Percentiles rank a stretch among this genome's conserved stretches.
Conservation (phyloP, 495 filamentous ascomycete species). For the Jackrogersella multiformis region DNA sequence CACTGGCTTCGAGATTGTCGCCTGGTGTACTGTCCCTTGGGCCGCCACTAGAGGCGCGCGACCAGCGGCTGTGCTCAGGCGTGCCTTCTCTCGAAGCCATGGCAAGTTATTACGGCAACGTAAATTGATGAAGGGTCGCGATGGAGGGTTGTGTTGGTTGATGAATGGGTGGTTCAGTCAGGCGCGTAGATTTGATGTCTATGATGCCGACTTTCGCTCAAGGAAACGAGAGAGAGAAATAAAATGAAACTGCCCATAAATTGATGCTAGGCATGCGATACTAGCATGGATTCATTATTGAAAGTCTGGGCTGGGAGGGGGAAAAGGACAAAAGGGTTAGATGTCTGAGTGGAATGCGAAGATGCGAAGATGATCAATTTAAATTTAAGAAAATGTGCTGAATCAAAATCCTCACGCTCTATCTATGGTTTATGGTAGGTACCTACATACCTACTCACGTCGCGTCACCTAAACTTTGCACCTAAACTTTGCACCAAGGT, state of each 20-base stretch:
- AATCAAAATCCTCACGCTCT: conserved; percentile 28
- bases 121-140: not conserved
- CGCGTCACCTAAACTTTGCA: conserved; percentile 36
- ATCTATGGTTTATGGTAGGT: no score
- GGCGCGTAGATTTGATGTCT: conserved; percentile 4
- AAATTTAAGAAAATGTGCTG: conserved; percentile 27
- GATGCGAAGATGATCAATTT: not conserved
- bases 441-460: conserved; percentile 11
- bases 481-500: no score
- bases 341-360: conserved; percentile 4
- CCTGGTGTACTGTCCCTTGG: conserved; percentile 40
- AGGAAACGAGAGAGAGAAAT: conserved; percentile 16
- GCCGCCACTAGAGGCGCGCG: conserved; percentile 37
- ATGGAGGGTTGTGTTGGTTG: conserved; percentile 1
- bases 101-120: conserved; percentile 7
- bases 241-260: conserved; percentile 14
- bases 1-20: conserved; percentile 41
- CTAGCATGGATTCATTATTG: conserved; percentile 26
- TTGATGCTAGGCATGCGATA: conserved; percentile 14
- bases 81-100: conserved; percentile 46
- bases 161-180: not conserved
- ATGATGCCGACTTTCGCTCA: not conserved
- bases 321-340: conserved; percentile 1
- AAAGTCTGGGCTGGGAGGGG: not conserved
- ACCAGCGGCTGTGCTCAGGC: conserved; percentile 37